Evolutionary conservation across 257 asterid genomes (phyloP).

Genomic region (Forsythia suspensa): DNA sequence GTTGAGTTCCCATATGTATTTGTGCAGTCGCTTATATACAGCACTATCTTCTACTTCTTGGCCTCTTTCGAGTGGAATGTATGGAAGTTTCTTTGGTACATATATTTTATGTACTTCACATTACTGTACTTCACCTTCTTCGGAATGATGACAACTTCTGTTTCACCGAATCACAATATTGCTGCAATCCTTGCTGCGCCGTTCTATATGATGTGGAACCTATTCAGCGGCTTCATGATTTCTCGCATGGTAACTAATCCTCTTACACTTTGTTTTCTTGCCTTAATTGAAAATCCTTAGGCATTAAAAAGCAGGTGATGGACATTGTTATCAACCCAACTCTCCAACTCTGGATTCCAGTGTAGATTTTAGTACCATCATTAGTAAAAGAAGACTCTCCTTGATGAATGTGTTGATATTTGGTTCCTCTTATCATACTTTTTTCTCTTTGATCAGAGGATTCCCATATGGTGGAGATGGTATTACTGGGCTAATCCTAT

Average conservation of each 20-base stretch:
- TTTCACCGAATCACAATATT: conserved; percentile 72
- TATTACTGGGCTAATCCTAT: conserved; percentile 89
- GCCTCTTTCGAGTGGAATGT: conserved; percentile 73
- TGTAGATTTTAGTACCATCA: neutral
- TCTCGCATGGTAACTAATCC: conserved; percentile 48
- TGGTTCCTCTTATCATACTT: neutral
- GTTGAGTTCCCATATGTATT: conserved; percentile 77
- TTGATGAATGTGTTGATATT: neutral
- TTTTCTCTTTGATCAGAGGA: conserved; percentile 49
- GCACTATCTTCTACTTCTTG: conserved; percentile 77
- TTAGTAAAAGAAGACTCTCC: neutral
- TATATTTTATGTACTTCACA: conserved; percentile 75
- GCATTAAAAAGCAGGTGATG: too few species aligned
- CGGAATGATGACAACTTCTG: conserved; percentile 85
- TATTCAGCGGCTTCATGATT: conserved; percentile 81
- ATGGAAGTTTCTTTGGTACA: conserved; percentile 74
- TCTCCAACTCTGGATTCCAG: neutral
- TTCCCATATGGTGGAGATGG: conserved; percentile 98
- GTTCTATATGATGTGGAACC: conserved; percentile 81
- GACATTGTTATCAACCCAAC: too few species aligned
- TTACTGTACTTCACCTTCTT: conserved; percentile 79
- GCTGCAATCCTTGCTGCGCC: conserved; percentile 82
- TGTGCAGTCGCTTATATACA: conserved; percentile 67
- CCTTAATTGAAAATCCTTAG: too few species aligned
- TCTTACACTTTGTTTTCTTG: neutral